Percentiles rank a stretch among this genome's conserved stretches.
These are phyloP conservation scores for Trichoderma gamsii DNA, from an alignment of 495 filamentous ascomycete genomes.

Conservation along the genomic window DNA sequence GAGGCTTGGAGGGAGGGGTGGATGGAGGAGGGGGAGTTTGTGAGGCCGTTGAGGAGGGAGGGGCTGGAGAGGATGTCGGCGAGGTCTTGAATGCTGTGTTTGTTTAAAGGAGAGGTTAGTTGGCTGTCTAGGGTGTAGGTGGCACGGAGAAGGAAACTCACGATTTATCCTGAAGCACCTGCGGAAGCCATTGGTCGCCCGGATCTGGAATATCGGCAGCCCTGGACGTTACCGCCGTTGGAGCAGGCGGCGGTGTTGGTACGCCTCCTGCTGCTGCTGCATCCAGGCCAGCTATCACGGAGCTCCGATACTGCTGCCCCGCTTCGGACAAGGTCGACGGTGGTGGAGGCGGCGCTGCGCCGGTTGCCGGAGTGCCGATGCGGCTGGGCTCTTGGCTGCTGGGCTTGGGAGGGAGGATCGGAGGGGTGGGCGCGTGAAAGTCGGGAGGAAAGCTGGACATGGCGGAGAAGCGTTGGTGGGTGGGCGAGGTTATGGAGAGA, in stretches of 20 bases:
- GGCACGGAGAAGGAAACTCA: slow-evolving; percentile 31
- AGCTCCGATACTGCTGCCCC: slow-evolving; percentile 32
- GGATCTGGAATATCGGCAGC: slow-evolving; percentile 35
- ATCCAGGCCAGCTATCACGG: slow-evolving; percentile 59
- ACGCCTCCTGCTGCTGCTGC: slow-evolving; percentile 39
- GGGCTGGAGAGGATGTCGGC: slow-evolving; percentile 58
- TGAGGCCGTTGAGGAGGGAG: slow-evolving; percentile 54
- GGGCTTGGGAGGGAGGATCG: slow-evolving; percentile 68
- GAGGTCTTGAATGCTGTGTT: slow-evolving; percentile 52
- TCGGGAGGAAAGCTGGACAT: slow-evolving; percentile 15
- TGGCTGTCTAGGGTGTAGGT: neutral
- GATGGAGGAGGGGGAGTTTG: slow-evolving; percentile 57
- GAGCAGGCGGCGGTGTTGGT: slow-evolving; percentile 33
- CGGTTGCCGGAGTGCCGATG: slow-evolving; percentile 50
- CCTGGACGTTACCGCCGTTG: slow-evolving; percentile 23
- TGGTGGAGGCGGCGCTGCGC: slow-evolving; percentile 37
- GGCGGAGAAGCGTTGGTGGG: neutral
- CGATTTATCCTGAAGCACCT: slow-evolving; percentile 68
- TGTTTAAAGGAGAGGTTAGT: neutral
- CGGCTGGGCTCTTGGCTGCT: slow-evolving; percentile 62
- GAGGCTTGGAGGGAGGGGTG: slow-evolving; percentile 55
- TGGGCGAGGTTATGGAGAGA: neutral
- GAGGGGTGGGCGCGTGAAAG: slow-evolving; percentile 39
- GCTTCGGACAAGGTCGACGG: slow-evolving; percentile 24
- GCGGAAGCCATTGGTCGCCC: slow-evolving; percentile 61